phyloP scores from a whole-genome alignment of 768 basidiomycete species.

The Phanerodontia chrysosporium region DNA sequence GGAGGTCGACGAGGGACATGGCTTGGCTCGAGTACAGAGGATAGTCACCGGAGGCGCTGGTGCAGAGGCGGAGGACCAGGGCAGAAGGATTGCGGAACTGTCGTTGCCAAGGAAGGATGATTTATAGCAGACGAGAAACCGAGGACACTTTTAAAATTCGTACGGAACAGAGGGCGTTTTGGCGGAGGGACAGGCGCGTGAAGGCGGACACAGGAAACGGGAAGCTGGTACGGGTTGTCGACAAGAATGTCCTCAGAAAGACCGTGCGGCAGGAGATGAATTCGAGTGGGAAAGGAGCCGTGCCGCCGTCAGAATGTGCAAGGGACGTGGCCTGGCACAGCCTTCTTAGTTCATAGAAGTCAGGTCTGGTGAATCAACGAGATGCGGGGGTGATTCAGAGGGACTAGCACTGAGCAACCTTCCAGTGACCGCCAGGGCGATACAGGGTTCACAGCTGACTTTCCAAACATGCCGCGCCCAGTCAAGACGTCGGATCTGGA shows the following conservation, averaged over 20 bases:
- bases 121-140: constrained; percentile 7
- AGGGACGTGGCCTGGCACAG: neutral
- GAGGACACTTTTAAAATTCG: neutral
- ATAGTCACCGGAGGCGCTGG: neutral
- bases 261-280: constrained; percentile 5
- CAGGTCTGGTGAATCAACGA: neutral
- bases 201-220: constrained; percentile 8
- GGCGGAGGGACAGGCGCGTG: constrained; percentile 8
- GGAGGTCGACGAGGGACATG: constrained; percentile 49
- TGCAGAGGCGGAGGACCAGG: neutral
- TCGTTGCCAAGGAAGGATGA: constrained; percentile 1
- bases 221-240: neutral
- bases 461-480: neutral
- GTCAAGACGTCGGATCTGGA: neutral
- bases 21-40: constrained; percentile 5
- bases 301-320: neutral
- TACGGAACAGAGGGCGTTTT: constrained; percentile 12
- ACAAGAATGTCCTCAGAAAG: constrained; percentile 8
- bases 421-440: neutral
- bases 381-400: neutral
- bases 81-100: neutral
- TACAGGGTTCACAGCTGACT: constrained; percentile 1
- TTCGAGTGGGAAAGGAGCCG: constrained; percentile 1
- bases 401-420: neutral
- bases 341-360: constrained; percentile 9